Percentiles rank a stretch among this genome's conserved stretches.
Evolutionary conservation across 2,329 filamentous ascomycete genomes (phyloP).

Genomic region (Aspergillus sojae): DNA sequence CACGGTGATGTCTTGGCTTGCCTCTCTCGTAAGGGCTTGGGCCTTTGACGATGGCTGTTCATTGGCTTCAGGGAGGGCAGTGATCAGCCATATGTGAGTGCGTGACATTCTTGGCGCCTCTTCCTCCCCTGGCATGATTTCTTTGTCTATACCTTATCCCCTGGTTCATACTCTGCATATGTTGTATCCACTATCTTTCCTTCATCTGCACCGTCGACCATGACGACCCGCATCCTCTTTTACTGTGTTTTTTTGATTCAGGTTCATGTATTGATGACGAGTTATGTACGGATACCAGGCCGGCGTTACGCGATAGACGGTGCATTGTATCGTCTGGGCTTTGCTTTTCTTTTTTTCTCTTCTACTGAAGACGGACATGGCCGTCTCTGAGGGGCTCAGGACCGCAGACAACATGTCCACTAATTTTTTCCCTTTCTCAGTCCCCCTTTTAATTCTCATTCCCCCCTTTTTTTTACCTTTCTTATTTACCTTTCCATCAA

Average conservation of each 20-base stretch:
- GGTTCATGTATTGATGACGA: conserved; percentile 1
- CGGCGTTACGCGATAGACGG: background rate
- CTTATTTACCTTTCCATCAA: background rate
- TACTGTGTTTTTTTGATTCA: background rate
- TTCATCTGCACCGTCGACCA: background rate
- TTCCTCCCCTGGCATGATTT: background rate
- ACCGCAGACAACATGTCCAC: background rate
- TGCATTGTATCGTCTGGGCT: conserved; percentile 5
- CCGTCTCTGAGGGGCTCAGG: background rate
- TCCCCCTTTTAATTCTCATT: background rate
- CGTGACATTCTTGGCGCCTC: background rate
- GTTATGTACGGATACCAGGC: background rate
- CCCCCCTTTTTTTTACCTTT: background rate
- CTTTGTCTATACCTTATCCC: background rate
- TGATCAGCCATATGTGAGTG: background rate
- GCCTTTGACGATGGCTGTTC: background rate
- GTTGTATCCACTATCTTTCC: background rate
- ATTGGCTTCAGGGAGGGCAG: background rate
- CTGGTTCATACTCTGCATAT: background rate
- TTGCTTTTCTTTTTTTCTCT: background rate
- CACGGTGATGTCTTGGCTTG: conserved; percentile 11
- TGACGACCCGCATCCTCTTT: background rate
- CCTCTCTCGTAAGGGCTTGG: background rate
- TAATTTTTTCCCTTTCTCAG: background rate
- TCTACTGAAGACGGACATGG: background rate